Percentiles rank a stretch among this genome's conserved stretches.
Evolutionary conservation across 345 rosid species (phyloP).

Genomic region (Eutrema heterophyllum): DNA sequence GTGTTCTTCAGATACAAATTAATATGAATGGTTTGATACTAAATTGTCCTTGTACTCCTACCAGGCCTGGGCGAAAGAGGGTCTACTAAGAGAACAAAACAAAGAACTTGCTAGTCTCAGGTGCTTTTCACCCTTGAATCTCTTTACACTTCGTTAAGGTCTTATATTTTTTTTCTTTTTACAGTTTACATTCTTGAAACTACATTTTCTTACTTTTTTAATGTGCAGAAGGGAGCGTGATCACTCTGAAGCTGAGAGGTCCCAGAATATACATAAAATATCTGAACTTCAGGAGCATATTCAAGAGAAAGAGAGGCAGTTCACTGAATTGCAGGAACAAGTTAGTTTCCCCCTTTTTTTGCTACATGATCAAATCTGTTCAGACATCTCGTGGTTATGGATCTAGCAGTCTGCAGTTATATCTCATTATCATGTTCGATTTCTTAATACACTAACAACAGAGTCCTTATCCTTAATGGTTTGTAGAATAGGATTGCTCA

Average conservation of each 20-base stretch:
- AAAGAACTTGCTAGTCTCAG: conserved; percentile 83
- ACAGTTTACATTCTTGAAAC: background rate
- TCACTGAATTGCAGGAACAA: conserved; percentile 88
- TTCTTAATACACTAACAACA: background rate
- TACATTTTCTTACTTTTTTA: background rate
- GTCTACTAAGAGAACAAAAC: conserved; percentile 79
- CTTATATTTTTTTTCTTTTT: background rate
- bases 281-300: conserved; percentile 84
- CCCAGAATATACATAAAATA: conserved; percentile 70
- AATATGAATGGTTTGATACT: conserved; percentile 1
- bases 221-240: conserved; percentile 92
- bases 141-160: conserved; percentile 26
- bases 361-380: background rate
- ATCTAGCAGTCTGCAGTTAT: background rate
- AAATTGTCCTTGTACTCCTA: conserved; percentile 25
- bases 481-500: conserved; percentile 88
- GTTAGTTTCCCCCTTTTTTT: conserved; percentile 34
- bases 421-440: background rate
- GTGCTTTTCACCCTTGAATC: conserved; percentile 33
- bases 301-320: conserved; percentile 89
- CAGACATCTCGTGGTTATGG: background rate
- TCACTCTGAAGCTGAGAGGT: conserved; percentile 93
- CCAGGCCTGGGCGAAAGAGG: conserved; percentile 99
- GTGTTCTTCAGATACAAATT: background rate
- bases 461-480: conserved; percentile 17